Evolutionary conservation across 2,329 filamentous ascomycete species (phyloP).

Genomic region (Exophiala aquamarina): DNA sequence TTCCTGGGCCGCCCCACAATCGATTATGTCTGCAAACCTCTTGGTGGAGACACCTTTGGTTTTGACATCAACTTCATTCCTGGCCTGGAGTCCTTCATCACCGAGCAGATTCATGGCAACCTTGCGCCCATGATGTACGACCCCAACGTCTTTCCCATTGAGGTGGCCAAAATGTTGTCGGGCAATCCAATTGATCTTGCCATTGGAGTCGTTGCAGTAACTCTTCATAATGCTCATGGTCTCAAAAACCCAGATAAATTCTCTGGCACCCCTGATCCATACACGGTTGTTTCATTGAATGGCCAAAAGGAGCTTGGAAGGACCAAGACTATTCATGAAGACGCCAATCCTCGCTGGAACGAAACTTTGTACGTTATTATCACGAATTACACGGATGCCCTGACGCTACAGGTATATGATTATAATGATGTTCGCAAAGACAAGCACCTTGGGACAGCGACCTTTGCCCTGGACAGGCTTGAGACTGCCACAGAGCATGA

Average conservation of each 20-base stretch:
- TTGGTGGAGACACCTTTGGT: conserved; percentile 91
- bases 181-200: conserved; percentile 93
- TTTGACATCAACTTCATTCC: conserved; percentile 99
- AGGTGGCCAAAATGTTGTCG: conserved; percentile 96
- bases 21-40: conserved; percentile 96
- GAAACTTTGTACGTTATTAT: conserved; percentile 96
- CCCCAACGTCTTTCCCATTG: conserved; percentile 96
- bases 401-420: conserved; percentile 84
- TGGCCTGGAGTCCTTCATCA: conserved; percentile 87
- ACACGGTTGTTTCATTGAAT: conserved; percentile 81
- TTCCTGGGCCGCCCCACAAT: conserved; percentile 87
- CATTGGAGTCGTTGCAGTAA: conserved; percentile 88
- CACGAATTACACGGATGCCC: conserved; percentile 81
- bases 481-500: conserved; percentile 77
- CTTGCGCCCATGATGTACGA: conserved; percentile 97
- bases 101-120: conserved; percentile 93
- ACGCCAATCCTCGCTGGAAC: conserved; percentile 86
- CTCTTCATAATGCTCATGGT: conserved; percentile 84
- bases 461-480: conserved; percentile 79
- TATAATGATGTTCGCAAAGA: conserved; percentile 97
- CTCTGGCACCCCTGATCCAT: conserved; percentile 86
- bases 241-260: conserved; percentile 96
- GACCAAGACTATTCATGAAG: conserved; percentile 86
- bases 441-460: conserved; percentile 86
- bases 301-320: conserved; percentile 76